These are phyloP conservation scores for Leucocoprinus sp. DNA, from an alignment of 768 basidiomycete species.

Conservation along the genomic window DNA sequence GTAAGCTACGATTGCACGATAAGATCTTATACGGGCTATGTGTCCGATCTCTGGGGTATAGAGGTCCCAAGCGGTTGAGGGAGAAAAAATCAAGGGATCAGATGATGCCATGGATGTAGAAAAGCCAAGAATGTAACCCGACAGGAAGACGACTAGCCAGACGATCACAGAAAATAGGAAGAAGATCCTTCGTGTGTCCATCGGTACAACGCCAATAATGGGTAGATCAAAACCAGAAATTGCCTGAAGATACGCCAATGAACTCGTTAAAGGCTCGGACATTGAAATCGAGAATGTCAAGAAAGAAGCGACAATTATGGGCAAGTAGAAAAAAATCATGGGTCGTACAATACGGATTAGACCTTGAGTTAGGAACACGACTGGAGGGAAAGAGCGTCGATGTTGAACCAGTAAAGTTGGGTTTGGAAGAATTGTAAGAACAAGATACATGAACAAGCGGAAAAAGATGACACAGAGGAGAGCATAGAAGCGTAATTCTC, in stretches of 20 bases:
- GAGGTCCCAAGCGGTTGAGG: slow-evolving; percentile 35
- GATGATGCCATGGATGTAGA: slow-evolving; percentile 16
- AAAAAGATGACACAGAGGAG: slow-evolving; percentile 33
- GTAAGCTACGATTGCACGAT: slow-evolving; percentile 28
- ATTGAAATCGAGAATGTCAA: slow-evolving; percentile 43
- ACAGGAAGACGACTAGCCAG: slow-evolving; percentile 25
- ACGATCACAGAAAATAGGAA: slow-evolving; percentile 27
- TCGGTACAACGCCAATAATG: slow-evolving; percentile 28
- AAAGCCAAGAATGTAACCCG: slow-evolving; percentile 26
- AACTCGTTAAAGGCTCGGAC: slow-evolving; percentile 26
- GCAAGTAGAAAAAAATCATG: slow-evolving; percentile 38
- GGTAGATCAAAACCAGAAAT: slow-evolving; percentile 5
- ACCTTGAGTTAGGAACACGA: slow-evolving; percentile 31
- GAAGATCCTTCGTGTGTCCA: slow-evolving; percentile 39
- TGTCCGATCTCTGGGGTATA: slow-evolving; percentile 36
- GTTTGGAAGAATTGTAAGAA: slow-evolving; percentile 31
- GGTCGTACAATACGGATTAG: slow-evolving; percentile 32
- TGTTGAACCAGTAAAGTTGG: slow-evolving; percentile 36
- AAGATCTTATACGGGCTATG: slow-evolving; percentile 34
- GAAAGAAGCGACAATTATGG: slow-evolving; percentile 33
- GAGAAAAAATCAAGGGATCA: neutral
- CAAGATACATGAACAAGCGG: slow-evolving; percentile 38
- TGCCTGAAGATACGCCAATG: slow-evolving; percentile 13
- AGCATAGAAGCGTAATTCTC: slow-evolving; percentile 30
- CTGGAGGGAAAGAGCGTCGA: slow-evolving; percentile 34